These are phyloP conservation scores for Heritiera fomes DNA, from an alignment of 345 rosid species.

Conservation along the genomic window DNA sequence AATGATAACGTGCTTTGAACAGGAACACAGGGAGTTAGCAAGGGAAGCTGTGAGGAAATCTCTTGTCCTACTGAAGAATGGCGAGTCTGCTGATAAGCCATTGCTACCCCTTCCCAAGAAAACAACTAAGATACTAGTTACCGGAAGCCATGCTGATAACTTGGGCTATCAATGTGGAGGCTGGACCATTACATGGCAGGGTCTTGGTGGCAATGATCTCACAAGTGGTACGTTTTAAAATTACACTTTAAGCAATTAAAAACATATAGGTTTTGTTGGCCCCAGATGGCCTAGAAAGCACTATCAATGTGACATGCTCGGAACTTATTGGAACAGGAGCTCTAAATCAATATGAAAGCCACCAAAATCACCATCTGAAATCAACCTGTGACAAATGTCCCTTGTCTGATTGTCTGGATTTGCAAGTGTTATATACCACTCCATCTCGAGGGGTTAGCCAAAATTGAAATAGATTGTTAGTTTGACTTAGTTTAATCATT, in stretches of 20 bases:
- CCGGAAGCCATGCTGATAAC: slow-evolving; percentile 55
- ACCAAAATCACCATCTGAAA: not conserved
- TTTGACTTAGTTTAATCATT: not conserved
- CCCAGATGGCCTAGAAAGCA: not conserved
- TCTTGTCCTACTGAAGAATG: slow-evolving; percentile 69
- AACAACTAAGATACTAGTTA: slow-evolving; percentile 44
- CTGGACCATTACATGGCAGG: slow-evolving; percentile 65
- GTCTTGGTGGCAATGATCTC: slow-evolving; percentile 44
- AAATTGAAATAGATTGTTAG: not conserved
- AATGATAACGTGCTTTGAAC: slow-evolving; percentile 16
- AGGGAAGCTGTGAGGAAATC: slow-evolving; percentile 83
- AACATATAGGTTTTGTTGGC: not conserved
- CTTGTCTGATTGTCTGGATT: not conserved
- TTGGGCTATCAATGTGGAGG: slow-evolving; percentile 63
- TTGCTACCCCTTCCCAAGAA: slow-evolving; percentile 54
- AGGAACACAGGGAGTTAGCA: slow-evolving; percentile 69
- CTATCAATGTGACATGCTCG: too few relatives aligned
- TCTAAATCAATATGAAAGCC: too few relatives aligned
- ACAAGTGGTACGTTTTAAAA: slow-evolving; percentile 35
- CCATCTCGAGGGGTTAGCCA: not conserved
- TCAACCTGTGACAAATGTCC: not conserved
- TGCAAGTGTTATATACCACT: not conserved
- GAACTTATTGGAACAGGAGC: too few relatives aligned
- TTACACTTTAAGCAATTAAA: not conserved
- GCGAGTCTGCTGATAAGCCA: slow-evolving; percentile 43